Percentiles rank a stretch among this genome's conserved stretches.
Conservation (phyloP, 2,329 filamentous ascomycete genomes). For the Emydomyces testavorans region DNA sequence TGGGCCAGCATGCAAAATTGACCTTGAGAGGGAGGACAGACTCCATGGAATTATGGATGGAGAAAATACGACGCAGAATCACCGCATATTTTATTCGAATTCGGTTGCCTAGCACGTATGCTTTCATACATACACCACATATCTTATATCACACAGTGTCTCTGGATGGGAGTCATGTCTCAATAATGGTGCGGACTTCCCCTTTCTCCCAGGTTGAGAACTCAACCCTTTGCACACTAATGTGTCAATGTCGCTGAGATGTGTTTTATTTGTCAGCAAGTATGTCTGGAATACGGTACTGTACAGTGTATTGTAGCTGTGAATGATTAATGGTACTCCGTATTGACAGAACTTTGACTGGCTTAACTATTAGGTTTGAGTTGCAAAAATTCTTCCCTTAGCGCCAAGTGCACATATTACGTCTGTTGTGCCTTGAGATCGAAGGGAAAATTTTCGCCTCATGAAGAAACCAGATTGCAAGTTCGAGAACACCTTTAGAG, state of each 20-base stretch:
- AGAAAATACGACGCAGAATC: not conserved
- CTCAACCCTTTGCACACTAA: not conserved
- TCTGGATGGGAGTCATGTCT: too few species aligned
- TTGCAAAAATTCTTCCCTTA: not conserved
- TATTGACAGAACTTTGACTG: not conserved
- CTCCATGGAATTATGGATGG: too few species aligned
- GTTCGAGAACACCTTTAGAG: not conserved
- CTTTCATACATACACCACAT: too few species aligned
- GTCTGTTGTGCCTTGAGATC: not conserved
- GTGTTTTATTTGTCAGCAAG: not conserved
- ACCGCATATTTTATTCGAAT: not conserved
- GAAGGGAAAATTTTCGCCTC: not conserved
- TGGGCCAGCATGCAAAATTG: too few species aligned
- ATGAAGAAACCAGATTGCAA: constrained; percentile 2
- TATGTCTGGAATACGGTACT: too few species aligned
- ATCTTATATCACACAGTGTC: too few species aligned
- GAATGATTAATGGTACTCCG: not conserved
- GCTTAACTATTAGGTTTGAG: too few species aligned
- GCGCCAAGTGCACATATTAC: not conserved
- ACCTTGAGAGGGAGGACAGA: too few species aligned
- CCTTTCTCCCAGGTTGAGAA: not conserved
- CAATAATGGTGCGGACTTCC: not conserved
- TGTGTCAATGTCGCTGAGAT: too few species aligned
- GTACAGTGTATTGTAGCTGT: too few species aligned
- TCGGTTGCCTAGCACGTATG: too few species aligned